Conservation (phyloP, 768 basidiomycete genomes). For the Suillus clintonianus region DNA sequence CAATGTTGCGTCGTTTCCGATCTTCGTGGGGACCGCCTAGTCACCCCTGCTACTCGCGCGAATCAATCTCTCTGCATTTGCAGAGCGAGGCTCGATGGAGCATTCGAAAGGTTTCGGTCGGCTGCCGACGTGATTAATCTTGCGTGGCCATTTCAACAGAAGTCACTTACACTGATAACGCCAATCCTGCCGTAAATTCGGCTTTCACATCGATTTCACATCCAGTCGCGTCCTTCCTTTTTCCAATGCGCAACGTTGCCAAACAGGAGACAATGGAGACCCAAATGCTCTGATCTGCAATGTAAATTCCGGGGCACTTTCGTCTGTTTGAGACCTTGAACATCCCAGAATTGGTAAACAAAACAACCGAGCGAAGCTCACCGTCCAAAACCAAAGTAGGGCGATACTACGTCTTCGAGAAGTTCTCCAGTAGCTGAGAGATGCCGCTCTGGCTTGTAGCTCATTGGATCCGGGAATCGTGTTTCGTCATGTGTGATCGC, state of each 20-base stretch:
- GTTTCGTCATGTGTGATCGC: slow-evolving; percentile 51
- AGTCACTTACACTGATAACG: slow-evolving; percentile 13
- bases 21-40: neutral
- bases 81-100: slow-evolving; percentile 18
- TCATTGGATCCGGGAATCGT: slow-evolving; percentile 51
- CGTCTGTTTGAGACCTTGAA: slow-evolving; percentile 18
- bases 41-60: slow-evolving; percentile 1
- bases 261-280: slow-evolving; percentile 31
- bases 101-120: slow-evolving; percentile 28
- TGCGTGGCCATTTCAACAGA: neutral
- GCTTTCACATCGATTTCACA: slow-evolving; percentile 25
- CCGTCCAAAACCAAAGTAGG: slow-evolving; percentile 29
- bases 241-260: slow-evolving; percentile 28
- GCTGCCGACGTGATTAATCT: slow-evolving; percentile 9
- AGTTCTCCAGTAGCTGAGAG: slow-evolving; percentile 28
- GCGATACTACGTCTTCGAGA: neutral
- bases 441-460: slow-evolving; percentile 60
- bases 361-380: slow-evolving; percentile 3
- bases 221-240: slow-evolving; percentile 29
- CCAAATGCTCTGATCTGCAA: slow-evolving; percentile 37
- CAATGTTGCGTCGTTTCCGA: neutral
- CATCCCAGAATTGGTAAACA: neutral
- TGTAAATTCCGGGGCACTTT: slow-evolving; percentile 34
- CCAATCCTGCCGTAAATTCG: slow-evolving; percentile 25
- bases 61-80: slow-evolving; percentile 16